Conservation (phyloP, 306 rosid genomes). For the Fagus crenata region DNA sequence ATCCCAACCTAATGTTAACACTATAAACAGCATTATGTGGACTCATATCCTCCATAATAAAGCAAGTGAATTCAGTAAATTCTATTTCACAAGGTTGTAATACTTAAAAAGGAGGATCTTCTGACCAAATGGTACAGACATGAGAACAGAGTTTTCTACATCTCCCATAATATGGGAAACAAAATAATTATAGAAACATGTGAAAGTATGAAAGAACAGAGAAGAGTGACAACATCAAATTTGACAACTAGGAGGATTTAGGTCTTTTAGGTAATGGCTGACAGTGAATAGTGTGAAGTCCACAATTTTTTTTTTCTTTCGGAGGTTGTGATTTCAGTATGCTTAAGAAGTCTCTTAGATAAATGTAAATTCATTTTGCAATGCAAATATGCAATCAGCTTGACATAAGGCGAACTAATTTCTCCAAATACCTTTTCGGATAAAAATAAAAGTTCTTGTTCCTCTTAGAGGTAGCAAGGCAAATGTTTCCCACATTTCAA, state of each 20-base stretch:
- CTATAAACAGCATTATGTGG: no score
- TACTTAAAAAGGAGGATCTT: no score
- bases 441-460: background rate
- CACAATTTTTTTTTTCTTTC: background rate
- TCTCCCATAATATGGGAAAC: background rate
- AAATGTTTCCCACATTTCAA: background rate
- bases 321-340: background rate
- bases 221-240: background rate
- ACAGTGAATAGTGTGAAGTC: background rate
- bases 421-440: background rate
- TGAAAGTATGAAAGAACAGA: background rate
- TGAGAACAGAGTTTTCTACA: no score
- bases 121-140: no score
- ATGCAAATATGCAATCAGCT: background rate
- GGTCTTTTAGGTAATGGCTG: background rate
- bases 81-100: no score
- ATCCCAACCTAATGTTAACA: no score
- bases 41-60: no score
- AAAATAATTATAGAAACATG: background rate
- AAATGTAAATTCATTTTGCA: background rate
- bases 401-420: background rate
- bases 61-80: no score
- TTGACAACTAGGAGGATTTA: background rate
- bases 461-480: background rate
- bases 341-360: background rate